Base-by-base conservation (phyloP, 352 stramenopile genomes). In the Pythium rishiriense region DNA sequence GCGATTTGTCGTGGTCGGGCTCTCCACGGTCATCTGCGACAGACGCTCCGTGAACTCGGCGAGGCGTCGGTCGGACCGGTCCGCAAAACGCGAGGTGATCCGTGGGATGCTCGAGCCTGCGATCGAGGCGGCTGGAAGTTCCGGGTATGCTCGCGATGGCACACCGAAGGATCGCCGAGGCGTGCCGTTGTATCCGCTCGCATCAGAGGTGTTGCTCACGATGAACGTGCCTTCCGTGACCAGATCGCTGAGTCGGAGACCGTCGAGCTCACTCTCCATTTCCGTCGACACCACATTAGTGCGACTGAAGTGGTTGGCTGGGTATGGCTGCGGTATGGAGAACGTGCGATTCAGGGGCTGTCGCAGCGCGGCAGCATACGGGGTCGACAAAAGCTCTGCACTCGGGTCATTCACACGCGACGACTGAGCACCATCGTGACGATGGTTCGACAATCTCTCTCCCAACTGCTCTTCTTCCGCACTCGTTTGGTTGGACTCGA, bases 331-430 rank as follows among this genome's bases (percentile, higher is more conserved):
- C 0, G 48, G 53, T 21, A 62, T 28, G 26, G 60, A 51, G 21
- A 73, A 69, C 24, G 60, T 66, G 54, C 66, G 66, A 55, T 58
- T 73, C 28, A 62, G 45, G 7, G 66, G 61, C 42, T 73, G 66
- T n/a, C 66, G 66, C 26, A 73, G 25, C 15, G 61, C 60, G 1
- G 39, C 50, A 50, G 59, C 66, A 52, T 59, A 73, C 24, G 66
- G 61, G 19, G 66, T 69, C 37, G 66, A 58, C 22, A 73, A 55
- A 0, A 73, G 45, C 35, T 73, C 66, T 5, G 66, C 66, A 43
- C 59, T 73, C 4, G 66, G 66, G 51, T 73, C 66, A 25, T n/a
- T 54, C 47, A 73, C 28, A 19, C 31, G 17, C 11, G 19, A 2
- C 12, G 54, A 42, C 8, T 28, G 19, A 24, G 26, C 24, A 41